Conservation (phyloP, 768 basidiomycete genomes). For the Roridomyces roridus region DNA sequence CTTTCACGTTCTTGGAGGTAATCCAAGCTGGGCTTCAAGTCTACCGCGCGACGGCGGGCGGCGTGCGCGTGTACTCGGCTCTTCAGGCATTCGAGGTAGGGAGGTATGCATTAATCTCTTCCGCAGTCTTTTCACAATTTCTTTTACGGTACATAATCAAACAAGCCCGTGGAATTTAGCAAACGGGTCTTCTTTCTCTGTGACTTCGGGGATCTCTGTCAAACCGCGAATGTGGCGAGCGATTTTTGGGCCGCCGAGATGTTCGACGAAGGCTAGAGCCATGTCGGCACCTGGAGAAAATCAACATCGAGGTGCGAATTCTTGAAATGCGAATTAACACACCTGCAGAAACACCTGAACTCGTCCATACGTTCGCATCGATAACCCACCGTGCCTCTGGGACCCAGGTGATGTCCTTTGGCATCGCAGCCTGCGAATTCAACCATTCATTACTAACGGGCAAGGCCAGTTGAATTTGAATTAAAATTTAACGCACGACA, state of each 20-base stretch:
- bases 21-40: too few relatives aligned
- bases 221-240: conserved; percentile 20
- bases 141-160: too few relatives aligned
- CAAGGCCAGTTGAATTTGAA: too few relatives aligned
- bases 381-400: conserved; percentile 42
- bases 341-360: conserved; percentile 40
- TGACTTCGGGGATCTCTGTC: conserved; percentile 24
- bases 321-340: neutral
- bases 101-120: too few relatives aligned
- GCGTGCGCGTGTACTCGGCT: too few relatives aligned
- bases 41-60: too few relatives aligned
- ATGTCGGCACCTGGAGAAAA: conserved; percentile 36
- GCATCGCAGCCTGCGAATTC: too few relatives aligned
- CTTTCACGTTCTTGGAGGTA: too few relatives aligned
- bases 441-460: too few relatives aligned
- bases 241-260: conserved; percentile 32
- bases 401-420: conserved; percentile 35
- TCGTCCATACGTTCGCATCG: conserved; percentile 42
- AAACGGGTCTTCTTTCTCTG: conserved; percentile 26
- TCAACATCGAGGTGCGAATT: neutral
- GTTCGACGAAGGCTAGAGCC: conserved; percentile 40
- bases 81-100: too few relatives aligned
- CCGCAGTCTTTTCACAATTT: too few relatives aligned
- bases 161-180: conserved; percentile 26
- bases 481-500: conserved; percentile 12